Base-by-base conservation (phyloP, 2,329 filamentous ascomycete species). In the Monosporascus sp. region DNA sequence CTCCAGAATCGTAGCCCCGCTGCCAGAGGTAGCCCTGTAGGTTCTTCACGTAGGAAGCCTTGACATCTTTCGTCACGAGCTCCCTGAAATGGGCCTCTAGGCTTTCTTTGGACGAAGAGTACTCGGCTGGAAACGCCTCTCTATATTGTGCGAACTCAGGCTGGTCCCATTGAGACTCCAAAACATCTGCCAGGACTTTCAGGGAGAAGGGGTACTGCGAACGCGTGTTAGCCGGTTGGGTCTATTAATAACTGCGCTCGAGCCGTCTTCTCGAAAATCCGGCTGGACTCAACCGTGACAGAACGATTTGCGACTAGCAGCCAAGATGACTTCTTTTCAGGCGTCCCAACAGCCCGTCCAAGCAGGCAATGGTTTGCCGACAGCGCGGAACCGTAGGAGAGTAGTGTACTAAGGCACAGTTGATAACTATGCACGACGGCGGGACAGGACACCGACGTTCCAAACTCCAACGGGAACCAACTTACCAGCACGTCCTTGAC, bases 401-500 rank as follows among this genome's bases (percentile, higher is more conserved):
- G 43, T 31, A n/a, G 17, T 14, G 24, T 24, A 24, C n/a, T 17
- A 14, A 46, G n/a, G 43, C 43, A 46, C 43, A 31, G 43, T 24
- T 24, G 43, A 46, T 46, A 22, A 14, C 22, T 44, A 46, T 31
- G 43, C 43, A 46, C 14, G 24, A 17, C 43, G 5, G 43, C 43
- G 43, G 31, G 24, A 45, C 22, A 45, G 9, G 43, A 46, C 11
- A 20, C 17, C 26, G 43, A 46, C 24, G 5, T 46, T 9, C 22
- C 24, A 46, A n/a, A 14, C 17, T 8, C 24, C 20, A 48, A 60
- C 54, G 52, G 57, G 55, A 59, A 56, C 55, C 58, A 55, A 74
- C 87, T 81, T 83, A 92, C 89, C 74, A 92, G 76, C 60, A 89
- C 83, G 69, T 91, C 86, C 74, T 89, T 89, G 72, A 92, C 89